Base-by-base conservation (phyloP, 2,329 filamentous ascomycete genomes). In the Fusarium tricinctum region DNA sequence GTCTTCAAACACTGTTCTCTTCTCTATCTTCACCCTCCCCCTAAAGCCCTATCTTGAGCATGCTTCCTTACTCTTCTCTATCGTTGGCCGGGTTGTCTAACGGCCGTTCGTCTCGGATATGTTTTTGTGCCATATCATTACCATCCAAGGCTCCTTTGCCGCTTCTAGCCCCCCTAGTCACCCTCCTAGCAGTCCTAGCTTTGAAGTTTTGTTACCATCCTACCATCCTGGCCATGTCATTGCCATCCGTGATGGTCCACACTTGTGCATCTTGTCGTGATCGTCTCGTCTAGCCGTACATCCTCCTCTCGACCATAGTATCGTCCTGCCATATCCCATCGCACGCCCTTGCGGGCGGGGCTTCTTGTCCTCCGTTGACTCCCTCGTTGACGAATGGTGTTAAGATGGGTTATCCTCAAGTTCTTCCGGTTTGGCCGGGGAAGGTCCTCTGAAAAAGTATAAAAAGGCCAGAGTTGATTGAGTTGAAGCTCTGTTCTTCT, bases 381-480 rank as follows among this genome's bases (percentile, higher is more conserved):
- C 66, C 39, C 63, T 66, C 64, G 63, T 77, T 69, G 74, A 79
- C 81, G 81, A 84, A 83, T 83, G 74, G 77, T 81, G 76, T 77
- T 75, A 71, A 73, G 72, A 74, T 76, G 71, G 78, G 76, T 81
- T 83, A 81, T 83, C 80, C 78, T 77, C 71, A 74, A 72, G 69
- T 74, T 76, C 73, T 68, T 75, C 73, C 69, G 76, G 73, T 71
- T 74, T 74, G 78, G 71, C 77, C 73, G 65, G 71, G 76, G 75
- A 76, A 72, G 76, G 74, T 71, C 17, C 70, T 67, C 63, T 63
- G 75, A 77, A 86, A 83, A 86, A 83, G 81, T 90, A 90, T 90
- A 90, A 90, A 90, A 88, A 81, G 86, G 79, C 77, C 75, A 74
- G 76, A 80, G 78, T 79, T 85, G 80, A 80, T 84, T 82, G 72